phyloP scores from a whole-genome alignment of 2,329 filamentous ascomycete species.

The Phoma sp. region DNA sequence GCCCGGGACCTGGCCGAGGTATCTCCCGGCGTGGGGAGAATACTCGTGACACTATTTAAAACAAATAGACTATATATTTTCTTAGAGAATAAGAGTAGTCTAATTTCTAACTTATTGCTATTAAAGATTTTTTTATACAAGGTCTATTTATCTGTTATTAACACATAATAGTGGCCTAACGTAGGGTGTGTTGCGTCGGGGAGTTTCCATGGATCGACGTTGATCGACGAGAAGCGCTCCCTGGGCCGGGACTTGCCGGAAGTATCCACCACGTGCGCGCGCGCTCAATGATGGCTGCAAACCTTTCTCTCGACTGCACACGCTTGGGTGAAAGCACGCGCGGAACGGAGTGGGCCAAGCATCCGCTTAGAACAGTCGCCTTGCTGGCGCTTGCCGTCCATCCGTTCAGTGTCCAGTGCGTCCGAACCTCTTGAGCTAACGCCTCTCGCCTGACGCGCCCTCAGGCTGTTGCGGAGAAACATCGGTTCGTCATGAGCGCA shows the following conservation, averaged over 20 bases:
- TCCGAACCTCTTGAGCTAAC: constrained; percentile 9
- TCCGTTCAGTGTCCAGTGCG: background rate
- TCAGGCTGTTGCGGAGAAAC: constrained; percentile 6
- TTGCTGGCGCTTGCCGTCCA: background rate
- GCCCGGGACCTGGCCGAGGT: too few species aligned
- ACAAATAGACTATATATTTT: too few species aligned
- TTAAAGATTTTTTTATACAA: too few species aligned
- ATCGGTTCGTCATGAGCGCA: constrained; percentile 11
- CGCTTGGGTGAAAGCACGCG: background rate
- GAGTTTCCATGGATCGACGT: background rate
- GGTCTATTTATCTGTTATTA: too few species aligned
- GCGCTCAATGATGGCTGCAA: constrained; percentile 1
- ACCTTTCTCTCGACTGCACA: constrained; percentile 4
- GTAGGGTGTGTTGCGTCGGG: background rate
- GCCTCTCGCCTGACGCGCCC: constrained; percentile 9
- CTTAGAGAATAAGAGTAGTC: too few species aligned
- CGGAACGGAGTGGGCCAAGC: constrained; percentile 1
- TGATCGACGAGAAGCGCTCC: background rate
- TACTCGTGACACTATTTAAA: too few species aligned
- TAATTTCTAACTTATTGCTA: too few species aligned
- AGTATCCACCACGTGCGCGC: background rate
- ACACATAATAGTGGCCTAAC: too few species aligned
- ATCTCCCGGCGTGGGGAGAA: too few species aligned
- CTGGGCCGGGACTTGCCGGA: constrained; percentile 9
- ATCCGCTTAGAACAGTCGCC: background rate